Base-by-base conservation (phyloP, 176 grass and related monocot genomes). In the Lolium multiflorum region DNA sequence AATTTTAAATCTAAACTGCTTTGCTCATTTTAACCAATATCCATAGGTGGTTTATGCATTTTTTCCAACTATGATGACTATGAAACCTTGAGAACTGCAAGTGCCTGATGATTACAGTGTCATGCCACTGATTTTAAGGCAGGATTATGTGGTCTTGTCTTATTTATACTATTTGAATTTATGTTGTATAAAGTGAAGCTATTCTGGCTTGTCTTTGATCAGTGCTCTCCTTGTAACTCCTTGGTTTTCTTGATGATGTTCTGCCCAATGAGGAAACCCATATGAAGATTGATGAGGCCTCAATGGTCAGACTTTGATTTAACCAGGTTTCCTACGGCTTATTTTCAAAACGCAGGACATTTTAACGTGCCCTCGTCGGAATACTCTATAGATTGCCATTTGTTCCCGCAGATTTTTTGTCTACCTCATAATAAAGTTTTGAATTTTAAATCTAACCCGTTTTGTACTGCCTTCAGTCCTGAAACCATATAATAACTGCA, bases 61-160 rank as follows among this genome's bases (percentile, higher is more conserved):
- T 43, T 35, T 43, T 58, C 59, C 62, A 26, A 17, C 12, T 26
- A 25, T 54, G 75, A 47, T 9, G 56, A 57, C 0, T 74, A 35
- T 35, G 31, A 76, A 89, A 81, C 35, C 48, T n/a, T 57, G 8
- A 57, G 46, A 65, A 48, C 16, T 81, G 67, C 82, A 66, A 81
- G 76, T 81, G 58, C 22, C 11, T 13, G 75, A 74, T 80, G 67
- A 80, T 57, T 57, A 55, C 37, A 60, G 22, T 70, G 54, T 20
- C 65, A 43, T 71, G 16, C 72, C 43, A 57, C 79, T 83, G 62
- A 70, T 88, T 59, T 78, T 9, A 9, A 38, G 3, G 48, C 62
- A 83, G 18, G 52, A 18, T 56, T 56, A 16, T 56, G 15, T 56
- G 52, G 52, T 13, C 10, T 50, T 50, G 48, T 50, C 48, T 50